Conservation (phyloP, 352 stramenopile species). For the Globisporangium yorkense region DNA sequence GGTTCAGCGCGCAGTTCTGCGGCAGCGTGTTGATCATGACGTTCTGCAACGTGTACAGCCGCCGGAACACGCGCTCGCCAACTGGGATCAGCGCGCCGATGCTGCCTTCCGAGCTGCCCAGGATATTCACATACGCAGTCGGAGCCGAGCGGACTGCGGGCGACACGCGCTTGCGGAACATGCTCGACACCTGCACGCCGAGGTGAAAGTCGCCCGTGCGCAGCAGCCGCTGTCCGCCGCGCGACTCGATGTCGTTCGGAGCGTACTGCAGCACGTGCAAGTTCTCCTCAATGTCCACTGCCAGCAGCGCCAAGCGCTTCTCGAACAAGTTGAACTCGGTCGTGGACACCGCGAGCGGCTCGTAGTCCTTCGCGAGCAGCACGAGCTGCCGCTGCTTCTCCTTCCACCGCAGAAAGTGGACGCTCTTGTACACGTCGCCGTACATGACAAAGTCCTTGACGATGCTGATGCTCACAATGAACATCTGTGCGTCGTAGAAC, state of each 20-base stretch:
- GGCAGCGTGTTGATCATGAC: constrained; percentile 87
- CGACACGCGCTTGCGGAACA: constrained; percentile 69
- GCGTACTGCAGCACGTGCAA: constrained; percentile 85
- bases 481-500: constrained; percentile 87
- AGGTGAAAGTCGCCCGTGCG: constrained; percentile 82
- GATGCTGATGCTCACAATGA: constrained; percentile 77
- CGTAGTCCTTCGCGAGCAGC: constrained; percentile 82
- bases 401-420: constrained; percentile 84
- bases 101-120: constrained; percentile 77
- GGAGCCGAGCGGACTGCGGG: constrained; percentile 16
- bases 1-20: constrained; percentile 83
- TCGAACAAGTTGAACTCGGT: constrained; percentile 85
- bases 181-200: constrained; percentile 66
- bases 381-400: constrained; percentile 77
- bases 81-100: constrained; percentile 72
- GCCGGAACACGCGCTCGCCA: constrained; percentile 74
- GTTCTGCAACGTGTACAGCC: constrained; percentile 85
- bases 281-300: constrained; percentile 80
- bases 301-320: constrained; percentile 62
- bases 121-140: constrained; percentile 62
- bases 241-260: constrained; percentile 79
- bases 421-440: constrained; percentile 85
- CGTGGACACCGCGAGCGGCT: constrained; percentile 67
- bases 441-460: constrained; percentile 87
- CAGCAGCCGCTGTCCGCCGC: constrained; percentile 73